A percentile compares a stretch with the other conserved stretches of the same genome.
These are phyloP conservation scores for Crassisporium funariophilum DNA, from an alignment of 768 basidiomycete genomes.

Conservation along the genomic window DNA sequence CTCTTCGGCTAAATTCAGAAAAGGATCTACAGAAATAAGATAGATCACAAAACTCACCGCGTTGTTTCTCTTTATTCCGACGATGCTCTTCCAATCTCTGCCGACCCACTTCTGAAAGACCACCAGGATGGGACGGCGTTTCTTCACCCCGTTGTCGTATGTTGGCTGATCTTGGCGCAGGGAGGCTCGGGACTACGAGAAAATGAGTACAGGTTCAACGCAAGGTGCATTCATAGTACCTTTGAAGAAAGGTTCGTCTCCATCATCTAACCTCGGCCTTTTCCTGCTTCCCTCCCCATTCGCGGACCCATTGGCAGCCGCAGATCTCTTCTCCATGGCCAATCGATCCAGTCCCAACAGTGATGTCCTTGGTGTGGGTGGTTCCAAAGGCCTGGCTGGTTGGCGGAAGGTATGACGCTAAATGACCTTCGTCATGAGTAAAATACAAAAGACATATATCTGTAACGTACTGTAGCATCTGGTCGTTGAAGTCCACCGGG, in stretches of 20 bases:
- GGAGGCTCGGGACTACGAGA: conserved; percentile 77
- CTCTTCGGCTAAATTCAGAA: conserved; percentile 45
- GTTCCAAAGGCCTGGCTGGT: conserved; percentile 72
- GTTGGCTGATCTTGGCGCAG: conserved; percentile 54
- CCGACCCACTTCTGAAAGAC: conserved; percentile 76
- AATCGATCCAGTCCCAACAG: conserved; percentile 86
- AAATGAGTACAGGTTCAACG: background rate
- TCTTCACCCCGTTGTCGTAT: conserved; percentile 80
- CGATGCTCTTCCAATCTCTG: conserved; percentile 78
- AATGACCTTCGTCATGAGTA: conserved; percentile 8
- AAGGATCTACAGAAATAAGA: background rate
- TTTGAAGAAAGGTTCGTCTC: conserved; percentile 82
- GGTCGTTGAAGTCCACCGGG: conserved; percentile 76
- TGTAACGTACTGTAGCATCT: conserved; percentile 54
- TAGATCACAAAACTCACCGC: conserved; percentile 43
- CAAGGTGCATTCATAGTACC: conserved; percentile 43
- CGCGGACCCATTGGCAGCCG: conserved; percentile 44
- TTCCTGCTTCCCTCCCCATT: conserved; percentile 59
- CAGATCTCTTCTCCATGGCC: conserved; percentile 84
- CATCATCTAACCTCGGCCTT: conserved; percentile 62
- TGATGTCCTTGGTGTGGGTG: conserved; percentile 77
- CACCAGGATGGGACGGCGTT: conserved; percentile 92
- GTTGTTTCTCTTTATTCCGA: conserved; percentile 65
- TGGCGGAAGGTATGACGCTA: conserved; percentile 82
- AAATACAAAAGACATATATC: background rate